These are phyloP conservation scores for Ambrosia hybrid DNA, from an alignment of 140 eudicot genomes.

Conservation along the genomic window DNA sequence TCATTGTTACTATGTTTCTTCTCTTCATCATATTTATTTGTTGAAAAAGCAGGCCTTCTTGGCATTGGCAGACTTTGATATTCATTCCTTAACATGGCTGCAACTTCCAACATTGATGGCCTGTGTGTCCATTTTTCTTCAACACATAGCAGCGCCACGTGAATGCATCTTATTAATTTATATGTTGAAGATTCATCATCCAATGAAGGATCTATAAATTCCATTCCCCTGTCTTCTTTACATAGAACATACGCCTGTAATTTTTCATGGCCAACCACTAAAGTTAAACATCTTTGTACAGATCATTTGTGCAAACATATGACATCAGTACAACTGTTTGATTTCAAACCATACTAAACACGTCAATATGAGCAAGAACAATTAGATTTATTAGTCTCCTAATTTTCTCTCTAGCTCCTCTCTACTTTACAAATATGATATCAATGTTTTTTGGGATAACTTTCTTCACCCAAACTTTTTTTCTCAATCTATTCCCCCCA, in stretches of 20 bases:
- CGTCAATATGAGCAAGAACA: too few species aligned
- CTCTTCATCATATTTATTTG: too few species aligned
- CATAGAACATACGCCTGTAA: conserved; percentile 54
- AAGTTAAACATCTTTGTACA: neutral
- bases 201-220: conserved; percentile 42
- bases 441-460: too few species aligned
- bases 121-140: conserved; percentile 54
- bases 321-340: too few species aligned
- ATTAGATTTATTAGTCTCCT: too few species aligned
- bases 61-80: conserved; percentile 36
- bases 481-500: too few species aligned
- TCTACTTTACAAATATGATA: too few species aligned
- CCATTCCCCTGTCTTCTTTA: conserved; percentile 40
- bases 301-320: neutral
- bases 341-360: too few species aligned
- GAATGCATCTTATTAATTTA: conserved; percentile 45
- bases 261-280: conserved; percentile 9
- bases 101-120: conserved; percentile 54
- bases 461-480: too few species aligned
- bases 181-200: conserved; percentile 39
- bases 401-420: too few species aligned
- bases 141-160: conserved; percentile 52
- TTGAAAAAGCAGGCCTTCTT: conserved; percentile 29
- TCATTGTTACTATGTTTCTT: too few species aligned
- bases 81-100: conserved; percentile 45